These are phyloP conservation scores for Podaxis rugospora DNA, from an alignment of 768 basidiomycete species.

Conservation along the genomic window DNA sequence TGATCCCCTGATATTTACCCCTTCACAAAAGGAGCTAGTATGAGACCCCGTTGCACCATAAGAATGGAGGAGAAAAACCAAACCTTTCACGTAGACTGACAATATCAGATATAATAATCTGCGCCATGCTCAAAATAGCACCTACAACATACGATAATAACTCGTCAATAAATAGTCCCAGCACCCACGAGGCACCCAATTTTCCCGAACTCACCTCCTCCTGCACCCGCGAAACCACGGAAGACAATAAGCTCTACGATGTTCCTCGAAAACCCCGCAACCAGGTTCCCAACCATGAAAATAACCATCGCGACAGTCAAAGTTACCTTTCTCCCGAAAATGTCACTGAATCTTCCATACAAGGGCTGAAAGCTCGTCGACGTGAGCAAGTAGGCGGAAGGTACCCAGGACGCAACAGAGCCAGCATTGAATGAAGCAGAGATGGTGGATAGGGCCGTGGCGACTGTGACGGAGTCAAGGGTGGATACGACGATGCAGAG, in stretches of 20 bases:
- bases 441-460: conserved; percentile 71
- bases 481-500: conserved; percentile 59
- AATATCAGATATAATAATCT: conserved; percentile 72
- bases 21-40: conserved; percentile 24
- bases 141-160: conserved; percentile 23
- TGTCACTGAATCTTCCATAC: conserved; percentile 61
- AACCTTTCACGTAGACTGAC: conserved; percentile 65
- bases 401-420: conserved; percentile 65
- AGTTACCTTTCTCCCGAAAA: conserved; percentile 61
- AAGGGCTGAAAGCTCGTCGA: conserved; percentile 60
- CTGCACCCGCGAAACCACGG: conserved; percentile 63
- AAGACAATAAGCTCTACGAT: conserved; percentile 69
- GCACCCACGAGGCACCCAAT: not conserved
- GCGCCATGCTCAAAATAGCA: conserved; percentile 62
- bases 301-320: conserved; percentile 54
- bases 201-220: conserved; percentile 40
- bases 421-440: conserved; percentile 62
- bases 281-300: conserved; percentile 62
- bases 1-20: conserved; percentile 77
- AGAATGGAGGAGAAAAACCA: conserved; percentile 8
- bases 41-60: no score
- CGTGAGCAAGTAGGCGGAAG: conserved; percentile 66
- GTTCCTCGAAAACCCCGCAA: conserved; percentile 60
- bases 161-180: not conserved
- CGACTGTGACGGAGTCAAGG: conserved; percentile 69